Evolutionary conservation across 257 asterid genomes (phyloP).

Genomic region (Prunella vulgaris): DNA sequence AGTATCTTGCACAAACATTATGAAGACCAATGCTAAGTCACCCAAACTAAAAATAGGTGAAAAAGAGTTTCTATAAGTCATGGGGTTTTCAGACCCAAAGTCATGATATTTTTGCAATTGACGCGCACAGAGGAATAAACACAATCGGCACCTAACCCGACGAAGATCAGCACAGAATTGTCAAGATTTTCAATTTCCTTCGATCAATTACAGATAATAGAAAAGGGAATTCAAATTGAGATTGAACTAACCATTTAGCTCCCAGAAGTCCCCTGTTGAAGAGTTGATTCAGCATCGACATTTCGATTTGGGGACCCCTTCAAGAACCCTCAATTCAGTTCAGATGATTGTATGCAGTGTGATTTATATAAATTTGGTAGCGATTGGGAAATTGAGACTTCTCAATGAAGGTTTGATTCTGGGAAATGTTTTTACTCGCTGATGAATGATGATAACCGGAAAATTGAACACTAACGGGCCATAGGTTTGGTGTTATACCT

Average conservation of each 20-base stretch:
- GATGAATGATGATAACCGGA: neutral
- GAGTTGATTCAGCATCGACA: conserved; percentile 82
- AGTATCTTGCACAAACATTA: neutral
- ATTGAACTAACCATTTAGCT: conserved; percentile 65
- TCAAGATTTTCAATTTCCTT: conserved; percentile 6
- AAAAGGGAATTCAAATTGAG: neutral
- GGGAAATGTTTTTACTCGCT: neutral
- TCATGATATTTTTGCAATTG: neutral
- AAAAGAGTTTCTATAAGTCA: neutral
- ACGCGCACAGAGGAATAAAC: neutral
- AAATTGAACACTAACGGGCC: conserved; percentile 2
- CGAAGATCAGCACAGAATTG: neutral
- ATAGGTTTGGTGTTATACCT: neutral
- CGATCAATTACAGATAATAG: neutral
- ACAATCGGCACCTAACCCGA: neutral
- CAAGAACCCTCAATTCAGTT: conserved; percentile 10
- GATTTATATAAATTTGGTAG: neutral
- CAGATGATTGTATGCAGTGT: neutral
- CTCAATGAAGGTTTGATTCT: neutral
- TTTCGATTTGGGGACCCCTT: conserved; percentile 3
- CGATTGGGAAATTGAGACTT: neutral
- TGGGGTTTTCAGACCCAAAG: neutral
- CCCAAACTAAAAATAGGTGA: neutral
- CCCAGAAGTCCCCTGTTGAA: conserved; percentile 87
- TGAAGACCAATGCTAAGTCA: neutral